Evolutionary conservation across 331 rosid genomes (phyloP).

Genomic region (Ulmus americana): DNA sequence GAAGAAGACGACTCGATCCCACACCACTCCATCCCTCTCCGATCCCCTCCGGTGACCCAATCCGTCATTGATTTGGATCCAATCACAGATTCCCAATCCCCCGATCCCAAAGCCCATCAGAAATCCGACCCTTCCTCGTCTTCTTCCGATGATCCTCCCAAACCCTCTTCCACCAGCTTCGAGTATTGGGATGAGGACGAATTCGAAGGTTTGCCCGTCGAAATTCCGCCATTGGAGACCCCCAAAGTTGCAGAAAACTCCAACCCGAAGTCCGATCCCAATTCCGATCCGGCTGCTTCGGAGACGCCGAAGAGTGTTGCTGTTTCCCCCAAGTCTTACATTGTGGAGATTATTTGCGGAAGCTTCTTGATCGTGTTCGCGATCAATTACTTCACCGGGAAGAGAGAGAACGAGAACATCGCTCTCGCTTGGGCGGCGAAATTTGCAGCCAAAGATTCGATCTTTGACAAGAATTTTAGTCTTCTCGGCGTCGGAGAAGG

Average conservation of each 20-base stretch:
- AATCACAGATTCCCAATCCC: slow-evolving; percentile 21
- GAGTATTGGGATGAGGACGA: slow-evolving; percentile 96
- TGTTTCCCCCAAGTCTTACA: slow-evolving; percentile 33
- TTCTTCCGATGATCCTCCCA: slow-evolving; percentile 37
- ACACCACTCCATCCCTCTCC: slow-evolving; percentile 26
- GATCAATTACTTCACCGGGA: slow-evolving; percentile 76
- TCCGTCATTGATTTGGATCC: slow-evolving; percentile 24
- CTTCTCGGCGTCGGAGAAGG: slow-evolving; percentile 80
- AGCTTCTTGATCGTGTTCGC: slow-evolving; percentile 56
- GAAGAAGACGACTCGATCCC: slow-evolving; percentile 41
- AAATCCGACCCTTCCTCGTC: slow-evolving; percentile 23
- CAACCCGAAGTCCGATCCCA: slow-evolving; percentile 23
- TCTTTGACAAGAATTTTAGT: slow-evolving; percentile 83
- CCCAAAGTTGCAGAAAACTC: slow-evolving; percentile 24
- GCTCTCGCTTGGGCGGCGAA: slow-evolving; percentile 88
- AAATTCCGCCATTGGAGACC: slow-evolving; percentile 17
- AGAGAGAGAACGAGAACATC: slow-evolving; percentile 78
- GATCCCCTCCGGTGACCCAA: slow-evolving; percentile 43
- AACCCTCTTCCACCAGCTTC: slow-evolving; percentile 52
- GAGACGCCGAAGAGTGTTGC: slow-evolving; percentile 7
- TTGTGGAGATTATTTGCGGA: slow-evolving; percentile 64
- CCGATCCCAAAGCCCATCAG: slow-evolving; percentile 17
- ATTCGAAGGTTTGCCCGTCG: slow-evolving; percentile 75
- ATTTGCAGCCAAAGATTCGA: slow-evolving; percentile 59
- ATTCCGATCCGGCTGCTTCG: slow-evolving; percentile 20